Percentiles rank a stretch among this genome's conserved stretches.
Evolutionary conservation across 1,139 yeast species (phyloP).

Genomic region (Debaryomycetaceae sp.): DNA sequence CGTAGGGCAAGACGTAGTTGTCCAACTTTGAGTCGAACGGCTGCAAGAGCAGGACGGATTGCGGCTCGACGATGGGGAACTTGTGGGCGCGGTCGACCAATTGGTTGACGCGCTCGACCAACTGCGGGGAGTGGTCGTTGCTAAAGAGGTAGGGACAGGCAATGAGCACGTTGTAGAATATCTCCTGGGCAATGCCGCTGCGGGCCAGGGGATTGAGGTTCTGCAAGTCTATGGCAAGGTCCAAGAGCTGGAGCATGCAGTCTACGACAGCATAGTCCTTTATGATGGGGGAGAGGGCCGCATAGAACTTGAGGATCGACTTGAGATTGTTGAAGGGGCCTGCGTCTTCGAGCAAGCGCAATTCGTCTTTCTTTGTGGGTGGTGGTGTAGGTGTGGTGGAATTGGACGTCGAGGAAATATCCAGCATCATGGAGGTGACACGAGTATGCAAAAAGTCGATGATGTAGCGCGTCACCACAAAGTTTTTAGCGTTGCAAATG

Average conservation of each 20-base stretch:
- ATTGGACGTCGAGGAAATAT: conserved; percentile 1
- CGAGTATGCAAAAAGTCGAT: conserved; percentile 59
- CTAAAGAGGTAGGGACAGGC: conserved; percentile 61
- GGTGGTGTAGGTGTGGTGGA: not conserved
- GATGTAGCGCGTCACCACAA: conserved; percentile 58
- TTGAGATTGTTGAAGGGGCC: conserved; percentile 71
- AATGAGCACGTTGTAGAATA: conserved; percentile 53
- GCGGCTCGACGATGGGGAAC: conserved; percentile 18
- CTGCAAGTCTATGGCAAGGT: conserved; percentile 48
- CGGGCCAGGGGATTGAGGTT: conserved; percentile 22
- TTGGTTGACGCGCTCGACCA: conserved; percentile 28
- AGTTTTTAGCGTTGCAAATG: conserved; percentile 56
- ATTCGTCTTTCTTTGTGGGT: not conserved
- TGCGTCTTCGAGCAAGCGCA: conserved; percentile 22
- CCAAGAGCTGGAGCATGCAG: conserved; percentile 45
- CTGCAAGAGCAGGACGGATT: conserved; percentile 17
- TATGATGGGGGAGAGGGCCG: conserved; percentile 53
- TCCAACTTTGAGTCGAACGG: conserved; percentile 28
- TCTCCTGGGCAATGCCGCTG: conserved; percentile 55
- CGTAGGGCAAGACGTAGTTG: conserved; percentile 38
- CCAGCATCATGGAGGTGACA: conserved; percentile 43
- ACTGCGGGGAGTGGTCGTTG: conserved; percentile 26
- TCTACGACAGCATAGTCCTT: conserved; percentile 40
- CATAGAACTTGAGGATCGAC: conserved; percentile 58
- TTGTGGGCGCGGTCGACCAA: conserved; percentile 34